A percentile compares a stretch with the other conserved stretches of the same genome.
phyloP scores from a whole-genome alignment of 1,284 basidiomycete species.

The Fomitopsis betulina region DNA sequence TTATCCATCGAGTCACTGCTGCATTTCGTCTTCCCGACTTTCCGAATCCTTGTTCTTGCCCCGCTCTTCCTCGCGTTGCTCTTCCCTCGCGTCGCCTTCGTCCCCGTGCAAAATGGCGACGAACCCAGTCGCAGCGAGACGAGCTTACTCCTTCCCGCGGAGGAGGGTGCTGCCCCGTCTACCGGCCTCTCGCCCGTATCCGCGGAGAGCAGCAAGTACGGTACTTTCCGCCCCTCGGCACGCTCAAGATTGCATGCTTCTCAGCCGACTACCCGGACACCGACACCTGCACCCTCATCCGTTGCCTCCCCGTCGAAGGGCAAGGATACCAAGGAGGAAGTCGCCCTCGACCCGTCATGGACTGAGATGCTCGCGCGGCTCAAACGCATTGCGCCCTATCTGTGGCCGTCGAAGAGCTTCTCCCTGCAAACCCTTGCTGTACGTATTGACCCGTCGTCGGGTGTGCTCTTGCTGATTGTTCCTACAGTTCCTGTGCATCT shows the following conservation, averaged over 20 bases:
- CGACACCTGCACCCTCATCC: constrained; percentile 53
- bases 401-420: constrained; percentile 72
- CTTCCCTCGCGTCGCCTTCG: constrained; percentile 56
- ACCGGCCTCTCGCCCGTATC: constrained; percentile 43
- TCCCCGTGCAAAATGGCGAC: constrained; percentile 40
- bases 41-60: constrained; percentile 60
- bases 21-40: constrained; percentile 57
- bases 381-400: constrained; percentile 65
- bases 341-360: constrained; percentile 64
- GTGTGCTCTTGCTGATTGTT: constrained; percentile 8
- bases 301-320: constrained; percentile 28
- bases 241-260: constrained; percentile 48
- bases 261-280: constrained; percentile 51
- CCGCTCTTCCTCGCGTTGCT: constrained; percentile 54
- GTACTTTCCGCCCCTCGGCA: constrained; percentile 55
- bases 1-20: constrained; percentile 43
- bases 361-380: constrained; percentile 55
- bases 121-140: constrained; percentile 42
- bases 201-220: constrained; percentile 59
- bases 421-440: constrained; percentile 72
- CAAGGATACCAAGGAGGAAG: constrained; percentile 47
- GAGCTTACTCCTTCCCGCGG: constrained; percentile 49
- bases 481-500: constrained; percentile 54
- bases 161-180: constrained; percentile 36
- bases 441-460: constrained; percentile 20